Conservation (phyloP, 2,329 filamentous ascomycete species). For the Aureobasidium uvarum region DNA sequence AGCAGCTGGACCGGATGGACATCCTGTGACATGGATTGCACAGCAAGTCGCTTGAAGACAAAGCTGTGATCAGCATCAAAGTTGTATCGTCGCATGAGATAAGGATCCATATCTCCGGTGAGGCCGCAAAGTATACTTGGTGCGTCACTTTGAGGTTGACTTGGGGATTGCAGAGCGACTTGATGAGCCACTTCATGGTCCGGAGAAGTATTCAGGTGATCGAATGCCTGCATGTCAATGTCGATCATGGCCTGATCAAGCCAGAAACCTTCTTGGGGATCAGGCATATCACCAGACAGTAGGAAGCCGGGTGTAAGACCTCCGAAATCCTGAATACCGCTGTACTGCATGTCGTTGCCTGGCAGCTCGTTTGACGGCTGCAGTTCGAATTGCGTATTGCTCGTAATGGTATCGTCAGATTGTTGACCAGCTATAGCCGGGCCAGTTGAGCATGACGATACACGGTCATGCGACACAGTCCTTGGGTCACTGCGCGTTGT, state of each 20-base stretch:
- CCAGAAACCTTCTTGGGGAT: not conserved
- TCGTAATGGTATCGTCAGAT: not conserved
- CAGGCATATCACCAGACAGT: not conserved
- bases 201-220: not conserved
- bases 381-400: not conserved
- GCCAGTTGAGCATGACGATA: too few relatives aligned
- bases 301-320: not conserved
- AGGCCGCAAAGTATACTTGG: not conserved
- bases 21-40: not conserved
- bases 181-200: not conserved
- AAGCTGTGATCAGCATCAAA: not conserved
- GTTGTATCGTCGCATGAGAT: slow-evolving; percentile 1
- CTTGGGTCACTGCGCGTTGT: not conserved
- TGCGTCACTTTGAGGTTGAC: not conserved
- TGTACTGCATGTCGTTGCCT: not conserved
- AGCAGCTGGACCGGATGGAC: not conserved
- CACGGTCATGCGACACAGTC: not conserved
- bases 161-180: not conserved
- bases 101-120: not conserved
- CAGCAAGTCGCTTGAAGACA: slow-evolving; percentile 7
- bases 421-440: too few relatives aligned
- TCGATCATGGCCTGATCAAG: not conserved
- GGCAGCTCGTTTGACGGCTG: not conserved
- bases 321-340: not conserved
- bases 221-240: not conserved